These are phyloP conservation scores for Globisporangium lucens DNA, from an alignment of 352 stramenopile genomes.

Conservation along the genomic window DNA sequence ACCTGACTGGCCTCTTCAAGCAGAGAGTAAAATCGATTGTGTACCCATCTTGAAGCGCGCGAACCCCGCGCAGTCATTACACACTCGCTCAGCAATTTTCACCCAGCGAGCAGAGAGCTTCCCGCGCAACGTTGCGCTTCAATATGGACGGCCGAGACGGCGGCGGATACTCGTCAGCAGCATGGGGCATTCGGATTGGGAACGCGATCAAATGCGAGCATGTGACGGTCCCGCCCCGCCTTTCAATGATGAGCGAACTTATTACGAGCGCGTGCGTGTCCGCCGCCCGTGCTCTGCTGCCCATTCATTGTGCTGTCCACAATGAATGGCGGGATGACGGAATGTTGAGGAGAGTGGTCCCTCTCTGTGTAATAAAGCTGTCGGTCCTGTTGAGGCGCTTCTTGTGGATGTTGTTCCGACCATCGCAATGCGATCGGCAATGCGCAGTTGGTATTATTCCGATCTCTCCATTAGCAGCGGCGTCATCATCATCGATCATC, in stretches of 20 bases:
- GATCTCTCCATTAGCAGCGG: background rate
- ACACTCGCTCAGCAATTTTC: background rate
- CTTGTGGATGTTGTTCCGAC: background rate
- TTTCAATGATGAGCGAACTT: background rate
- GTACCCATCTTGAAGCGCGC: constrained; percentile 13
- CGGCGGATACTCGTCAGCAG: background rate
- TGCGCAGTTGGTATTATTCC: background rate
- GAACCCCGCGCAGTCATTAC: constrained; percentile 1
- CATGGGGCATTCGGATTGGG: background rate
- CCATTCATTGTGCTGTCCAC: background rate
- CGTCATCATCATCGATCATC: background rate
- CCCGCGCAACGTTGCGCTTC: background rate
- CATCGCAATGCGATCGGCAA: background rate
- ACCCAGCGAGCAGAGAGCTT: background rate
- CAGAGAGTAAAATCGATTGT: background rate
- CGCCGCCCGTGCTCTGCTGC: background rate
- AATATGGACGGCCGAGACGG: background rate
- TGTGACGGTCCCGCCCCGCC: background rate
- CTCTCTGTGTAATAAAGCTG: background rate
- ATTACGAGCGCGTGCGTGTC: background rate
- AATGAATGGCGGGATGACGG: background rate
- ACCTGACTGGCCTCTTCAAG: background rate
- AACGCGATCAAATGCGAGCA: background rate
- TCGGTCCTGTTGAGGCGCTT: background rate
- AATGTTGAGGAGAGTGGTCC: background rate